Base-by-base conservation (phyloP, 2,329 filamentous ascomycete genomes). In the Fusarium camptoceras region DNA sequence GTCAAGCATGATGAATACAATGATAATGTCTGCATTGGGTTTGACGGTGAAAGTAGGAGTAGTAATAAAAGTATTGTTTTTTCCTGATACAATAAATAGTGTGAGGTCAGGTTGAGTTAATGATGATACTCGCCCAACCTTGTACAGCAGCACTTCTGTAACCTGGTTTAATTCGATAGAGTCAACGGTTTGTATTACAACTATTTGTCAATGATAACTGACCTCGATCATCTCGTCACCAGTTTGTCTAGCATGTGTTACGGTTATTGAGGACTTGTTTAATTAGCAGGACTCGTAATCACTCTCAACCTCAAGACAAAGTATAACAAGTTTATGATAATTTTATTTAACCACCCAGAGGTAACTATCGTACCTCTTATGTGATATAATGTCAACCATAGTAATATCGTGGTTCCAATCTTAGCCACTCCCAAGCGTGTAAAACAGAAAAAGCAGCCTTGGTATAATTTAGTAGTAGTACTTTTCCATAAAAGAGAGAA, bases 391-490 rank as follows among this genome's bases (percentile, higher is more conserved):
- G 24, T 22, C 15, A 42, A 27, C 12, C 18, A 28, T 42, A 42
- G 44, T 53, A 14, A 27, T 31, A 25, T 39, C 28, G 31, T 54
- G 31, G 16, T 55, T 50, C 55, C 63, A 68, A 51, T 68, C 55
- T 71, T 58, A 12, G 28, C 50, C 31, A 51, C 28, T 11, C 24
- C 39, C 16, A 16, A 31, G 48, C 31, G 31, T 15, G 16, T 10
- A 22, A 53, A 27, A 53, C 12, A 67, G 28, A 64, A 25, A 56
- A 54, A 31, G 24, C 27, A 58, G 30, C 53, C 43, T 48, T 39
- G 55, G 49, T 63, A 57, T 64, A 49, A 64, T 68, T 47, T 37
- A 59, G 58, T 56, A 22, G 34, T 66, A 27, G 34, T 70, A 39
- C 63, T 71, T 58, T 64, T 53, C 50, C 55, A 12, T 27, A 42